Evolutionary conservation across 305 asterid species (phyloP).

Genomic region (Fraxinus angustifolia): DNA sequence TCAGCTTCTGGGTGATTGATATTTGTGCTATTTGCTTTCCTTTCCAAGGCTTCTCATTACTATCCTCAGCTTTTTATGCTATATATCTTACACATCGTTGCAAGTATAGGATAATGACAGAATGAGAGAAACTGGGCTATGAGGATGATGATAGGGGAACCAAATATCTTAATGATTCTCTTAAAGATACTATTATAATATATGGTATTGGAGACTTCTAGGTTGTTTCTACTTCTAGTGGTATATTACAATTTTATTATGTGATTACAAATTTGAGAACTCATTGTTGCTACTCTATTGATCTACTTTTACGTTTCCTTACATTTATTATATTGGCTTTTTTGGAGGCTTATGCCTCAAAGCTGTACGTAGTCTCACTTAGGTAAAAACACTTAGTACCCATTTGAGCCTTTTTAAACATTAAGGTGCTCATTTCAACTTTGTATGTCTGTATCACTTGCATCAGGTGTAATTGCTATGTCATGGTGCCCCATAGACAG

Average conservation of each 20-base stretch:
- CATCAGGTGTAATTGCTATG: constrained; percentile 96
- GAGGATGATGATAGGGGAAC: not conserved
- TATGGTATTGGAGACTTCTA: not conserved
- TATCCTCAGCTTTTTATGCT: not conserved
- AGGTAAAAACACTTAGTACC: not conserved
- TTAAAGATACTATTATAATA: not conserved
- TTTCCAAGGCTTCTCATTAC: not conserved
- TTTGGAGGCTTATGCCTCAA: not conserved
- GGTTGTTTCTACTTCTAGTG: not conserved
- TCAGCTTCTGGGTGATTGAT: not conserved
- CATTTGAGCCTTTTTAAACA: not conserved
- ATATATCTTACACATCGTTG: not conserved
- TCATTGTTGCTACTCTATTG: not conserved
- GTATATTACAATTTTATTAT: not conserved
- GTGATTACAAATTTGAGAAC: not conserved
- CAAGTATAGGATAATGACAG: not conserved
- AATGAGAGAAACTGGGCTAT: not conserved
- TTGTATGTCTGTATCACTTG: constrained; percentile 19
- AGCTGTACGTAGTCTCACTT: not conserved
- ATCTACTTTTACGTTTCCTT: not conserved
- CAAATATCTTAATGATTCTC: not conserved
- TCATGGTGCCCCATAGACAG: constrained; percentile 98
- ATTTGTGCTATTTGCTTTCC: not conserved
- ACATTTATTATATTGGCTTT: not conserved
- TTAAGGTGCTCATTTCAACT: constrained; percentile 11